These are phyloP conservation scores for Pseudoscleropodium purum DNA, from an alignment of 225 moss, liverwort and hornwort species.

Conservation along the genomic window DNA sequence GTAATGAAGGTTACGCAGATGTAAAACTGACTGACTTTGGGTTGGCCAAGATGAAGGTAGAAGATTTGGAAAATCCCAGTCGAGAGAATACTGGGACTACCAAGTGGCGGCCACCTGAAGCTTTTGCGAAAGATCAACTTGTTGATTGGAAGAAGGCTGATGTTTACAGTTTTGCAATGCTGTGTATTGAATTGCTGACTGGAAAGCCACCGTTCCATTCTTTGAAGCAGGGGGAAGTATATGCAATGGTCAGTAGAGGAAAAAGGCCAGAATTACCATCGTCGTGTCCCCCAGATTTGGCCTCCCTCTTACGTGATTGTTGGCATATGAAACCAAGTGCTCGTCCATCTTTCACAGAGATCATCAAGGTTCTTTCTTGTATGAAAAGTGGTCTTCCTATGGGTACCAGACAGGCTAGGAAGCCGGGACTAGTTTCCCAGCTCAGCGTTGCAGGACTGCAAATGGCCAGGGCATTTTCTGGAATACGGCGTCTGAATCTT, in stretches of 20 bases:
- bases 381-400: neutral
- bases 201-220: neutral
- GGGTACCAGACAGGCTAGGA: neutral
- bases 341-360: neutral
- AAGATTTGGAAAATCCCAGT: neutral
- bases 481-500: neutral
- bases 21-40: constrained; percentile 4
- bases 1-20: neutral
- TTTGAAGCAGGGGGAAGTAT: neutral
- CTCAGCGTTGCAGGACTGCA: neutral
- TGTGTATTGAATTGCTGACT: neutral
- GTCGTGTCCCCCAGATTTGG: neutral
- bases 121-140: neutral
- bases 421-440: neutral
- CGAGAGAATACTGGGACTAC: neutral
- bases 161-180: constrained; percentile 6
- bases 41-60: neutral
- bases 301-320: neutral
- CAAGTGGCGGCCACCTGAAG: constrained; percentile 1
- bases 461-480: neutral
- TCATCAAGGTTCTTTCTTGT: neutral
- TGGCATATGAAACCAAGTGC: neutral
- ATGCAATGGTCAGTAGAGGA: neutral
- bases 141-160: constrained; percentile 7
- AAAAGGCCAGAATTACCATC: neutral